Base-by-base conservation (phyloP, 2,329 filamentous ascomycete species). In the Aspergillus luchuensis region DNA sequence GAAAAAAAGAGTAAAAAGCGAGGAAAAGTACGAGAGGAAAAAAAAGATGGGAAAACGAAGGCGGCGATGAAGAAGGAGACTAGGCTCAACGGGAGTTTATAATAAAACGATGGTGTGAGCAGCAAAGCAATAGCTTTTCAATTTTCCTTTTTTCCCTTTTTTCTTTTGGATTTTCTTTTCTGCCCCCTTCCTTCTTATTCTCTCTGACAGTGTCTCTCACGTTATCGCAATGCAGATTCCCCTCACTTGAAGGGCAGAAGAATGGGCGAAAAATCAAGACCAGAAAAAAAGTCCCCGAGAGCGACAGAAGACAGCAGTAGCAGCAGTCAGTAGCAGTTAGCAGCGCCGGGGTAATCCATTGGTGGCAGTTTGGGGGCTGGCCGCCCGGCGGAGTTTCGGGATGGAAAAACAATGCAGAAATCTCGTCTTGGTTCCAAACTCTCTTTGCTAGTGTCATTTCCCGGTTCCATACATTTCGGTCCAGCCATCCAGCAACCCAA, bases 11-110 rank as follows among this genome's bases (percentile, higher is more conserved):
- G 47, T 15, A 11, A 8, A 53, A 38, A 47, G 43, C 50, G 19
- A 63, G 39, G 50, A 58, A 25, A 43, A 30, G 19, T 23, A 56
- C 33, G 53, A 57, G 58, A 39, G n/a, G 36, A 28, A 52, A 36
- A 51, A 17, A 51, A 49, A 36, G 38, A 52, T 28, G 17, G 15
- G 36, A 19, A 57, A 48, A 21, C 28, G 54, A 57, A 51, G 21
- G 28, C 21, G 38, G 52, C 51, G 39, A 51, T 19, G 50, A 17
- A 25, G 45, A 57, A 57, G 28, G 28, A 45, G 19, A 23, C 36
- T 41, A 48, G 23, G 23, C 17, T 21, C 43, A 17, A 11, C 43
- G 17, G n/a, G 41, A 45, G 41, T 45, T 45, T 45, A 45, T 45
- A 45, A 45, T 36, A 36, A 36, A 36, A 36, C 1, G 33, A 45